These are phyloP conservation scores for Physcomitrium patens DNA, from an alignment of 225 moss, liverwort and hornwort genomes.

Conservation along the genomic window DNA sequence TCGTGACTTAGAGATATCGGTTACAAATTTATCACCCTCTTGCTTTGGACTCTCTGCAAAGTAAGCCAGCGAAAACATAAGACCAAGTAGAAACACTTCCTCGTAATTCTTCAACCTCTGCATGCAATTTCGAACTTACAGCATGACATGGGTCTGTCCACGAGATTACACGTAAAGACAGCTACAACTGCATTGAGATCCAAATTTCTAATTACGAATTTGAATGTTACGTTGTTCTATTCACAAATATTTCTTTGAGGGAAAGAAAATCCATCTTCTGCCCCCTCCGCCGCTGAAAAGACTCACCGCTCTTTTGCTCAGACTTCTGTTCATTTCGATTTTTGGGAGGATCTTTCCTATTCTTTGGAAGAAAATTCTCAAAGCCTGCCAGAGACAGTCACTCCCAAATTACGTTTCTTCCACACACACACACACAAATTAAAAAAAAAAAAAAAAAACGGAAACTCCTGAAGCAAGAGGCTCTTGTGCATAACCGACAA, in stretches of 20 bases:
- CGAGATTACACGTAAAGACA: neutral
- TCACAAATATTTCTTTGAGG: too few species aligned
- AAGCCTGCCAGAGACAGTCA: constrained; percentile 57
- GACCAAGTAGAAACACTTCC: too few species aligned
- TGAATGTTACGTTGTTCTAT: too few species aligned
- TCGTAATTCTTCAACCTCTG: too few species aligned
- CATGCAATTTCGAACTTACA: too few species aligned
- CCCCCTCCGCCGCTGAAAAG: neutral
- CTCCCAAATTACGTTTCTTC: neutral
- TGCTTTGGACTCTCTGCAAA: constrained; percentile 67
- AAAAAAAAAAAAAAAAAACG: neutral
- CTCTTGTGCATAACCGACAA: too few species aligned
- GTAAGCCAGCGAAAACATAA: too few species aligned
- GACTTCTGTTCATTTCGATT: constrained; percentile 85
- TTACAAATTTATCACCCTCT: constrained; percentile 81
- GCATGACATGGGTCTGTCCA: too few species aligned
- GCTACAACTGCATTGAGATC: neutral
- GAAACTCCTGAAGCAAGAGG: too few species aligned
- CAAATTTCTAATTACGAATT: too few species aligned
- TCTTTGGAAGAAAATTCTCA: constrained; percentile 96
- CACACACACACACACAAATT: neutral
- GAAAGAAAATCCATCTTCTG: neutral
- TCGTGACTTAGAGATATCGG: constrained; percentile 85
- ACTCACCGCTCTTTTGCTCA: constrained; percentile 60
- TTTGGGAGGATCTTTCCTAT: constrained; percentile 95